Conservation (phyloP, 805 yeast species). For the Saccharomyces kudriavzevii region DNA sequence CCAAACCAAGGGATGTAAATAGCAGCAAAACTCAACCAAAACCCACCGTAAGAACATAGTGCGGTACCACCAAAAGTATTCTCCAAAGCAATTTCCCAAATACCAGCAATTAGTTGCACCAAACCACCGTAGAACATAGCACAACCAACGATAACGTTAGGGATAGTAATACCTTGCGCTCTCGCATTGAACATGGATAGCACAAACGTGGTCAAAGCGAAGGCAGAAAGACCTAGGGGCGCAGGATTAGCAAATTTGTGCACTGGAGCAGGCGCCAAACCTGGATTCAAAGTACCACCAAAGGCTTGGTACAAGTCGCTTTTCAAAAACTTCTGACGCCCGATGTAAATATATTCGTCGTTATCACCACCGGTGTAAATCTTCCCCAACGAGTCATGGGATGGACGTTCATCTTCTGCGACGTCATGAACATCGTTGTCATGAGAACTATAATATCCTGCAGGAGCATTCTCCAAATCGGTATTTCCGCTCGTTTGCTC, state of each 20-base stretch:
- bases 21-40: conserved; percentile 62
- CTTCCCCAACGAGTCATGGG: conserved; percentile 13
- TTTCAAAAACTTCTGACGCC: conserved; percentile 58
- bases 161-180: conserved; percentile 44
- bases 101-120: conserved; percentile 52
- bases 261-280: conserved; percentile 47
- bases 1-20: conserved; percentile 54
- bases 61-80: conserved; percentile 66
- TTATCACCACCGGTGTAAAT: conserved; percentile 37
- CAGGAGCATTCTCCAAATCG: conserved; percentile 7
- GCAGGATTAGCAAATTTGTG: conserved; percentile 61
- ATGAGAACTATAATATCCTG: background rate
- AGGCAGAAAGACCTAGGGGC: conserved; percentile 54
- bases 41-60: conserved; percentile 55
- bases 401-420: conserved; percentile 1
- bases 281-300: conserved; percentile 80
- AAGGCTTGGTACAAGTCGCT: conserved; percentile 56
- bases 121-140: conserved; percentile 60
- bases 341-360: conserved; percentile 61
- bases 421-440: background rate
- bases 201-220: conserved; percentile 56
- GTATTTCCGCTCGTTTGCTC: conserved; percentile 6
- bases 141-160: conserved; percentile 48
- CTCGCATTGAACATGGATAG: conserved; percentile 47
- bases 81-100: conserved; percentile 57